Evolutionary conservation across 371 early-diverging fungal genomes (phyloP).

Genomic region (Fennellomyces sp.): DNA sequence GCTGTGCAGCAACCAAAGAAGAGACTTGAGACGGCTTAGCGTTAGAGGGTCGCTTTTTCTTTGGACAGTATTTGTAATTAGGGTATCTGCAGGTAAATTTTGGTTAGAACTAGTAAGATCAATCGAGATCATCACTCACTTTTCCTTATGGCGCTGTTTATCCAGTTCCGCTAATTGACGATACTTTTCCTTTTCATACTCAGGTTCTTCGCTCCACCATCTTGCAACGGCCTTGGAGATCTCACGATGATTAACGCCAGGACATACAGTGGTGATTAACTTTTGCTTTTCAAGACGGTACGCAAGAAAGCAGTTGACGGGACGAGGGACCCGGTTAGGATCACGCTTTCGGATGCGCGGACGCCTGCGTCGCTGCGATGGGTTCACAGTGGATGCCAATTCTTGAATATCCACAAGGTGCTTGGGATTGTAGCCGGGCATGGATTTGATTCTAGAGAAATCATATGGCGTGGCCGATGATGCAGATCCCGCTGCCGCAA

Average conservation of each 20-base stretch:
- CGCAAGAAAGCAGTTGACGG: constrained; percentile 18
- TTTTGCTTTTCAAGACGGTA: constrained; percentile 19
- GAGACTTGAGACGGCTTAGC: not conserved
- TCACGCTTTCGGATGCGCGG: constrained; percentile 20
- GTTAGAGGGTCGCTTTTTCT: constrained; percentile 47
- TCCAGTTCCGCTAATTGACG: constrained; percentile 38
- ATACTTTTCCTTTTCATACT: constrained; percentile 56
- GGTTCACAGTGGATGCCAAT: not conserved
- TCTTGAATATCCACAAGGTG: too few relatives aligned
- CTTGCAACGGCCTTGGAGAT: constrained; percentile 21
- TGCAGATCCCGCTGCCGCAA: too few relatives aligned
- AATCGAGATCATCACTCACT: constrained; percentile 33
- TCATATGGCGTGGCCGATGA: too few relatives aligned
- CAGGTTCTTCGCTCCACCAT: constrained; percentile 36
- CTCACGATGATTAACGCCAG: constrained; percentile 19
- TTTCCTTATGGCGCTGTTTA: constrained; percentile 56
- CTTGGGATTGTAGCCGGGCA: too few relatives aligned
- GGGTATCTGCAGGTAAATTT: too few relatives aligned
- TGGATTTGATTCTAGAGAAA: too few relatives aligned
- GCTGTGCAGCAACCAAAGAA: not conserved
- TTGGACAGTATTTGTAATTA: constrained; percentile 71
- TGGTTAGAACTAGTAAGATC: too few relatives aligned
- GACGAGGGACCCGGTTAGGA: constrained; percentile 19
- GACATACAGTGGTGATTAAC: constrained; percentile 7
- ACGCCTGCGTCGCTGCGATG: constrained; percentile 12